Base-by-base conservation (phyloP, 2,329 filamentous ascomycete species). In the Bipolaris zeicola region DNA sequence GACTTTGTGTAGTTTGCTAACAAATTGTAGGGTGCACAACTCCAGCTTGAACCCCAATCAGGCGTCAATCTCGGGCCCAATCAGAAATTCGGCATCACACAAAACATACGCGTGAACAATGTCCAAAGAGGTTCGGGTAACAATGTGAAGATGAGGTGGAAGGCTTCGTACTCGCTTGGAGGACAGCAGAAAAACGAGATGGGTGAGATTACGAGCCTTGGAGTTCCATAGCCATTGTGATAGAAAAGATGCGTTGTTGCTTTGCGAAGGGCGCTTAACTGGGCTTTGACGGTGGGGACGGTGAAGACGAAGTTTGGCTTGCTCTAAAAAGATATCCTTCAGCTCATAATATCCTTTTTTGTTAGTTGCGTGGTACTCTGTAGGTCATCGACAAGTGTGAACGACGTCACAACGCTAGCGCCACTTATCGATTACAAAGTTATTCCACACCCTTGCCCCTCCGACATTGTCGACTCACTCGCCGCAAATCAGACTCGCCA, bases 71-170 rank as follows among this genome's bases (percentile, higher is more conserved):
- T 99, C 46, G 80, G 84, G 16, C 89, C 94, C 0, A 77, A 81
- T 11, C 89, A 91, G 70, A 86, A 88, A 73, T 85, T 85, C 67
- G 93, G 92, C 26, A 88, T 99, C 50, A 90, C 87, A 34, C 95
- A 98, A 77, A 84, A 87, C 16, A 92, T 97, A 61, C 81, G 88
- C 44, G 81, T 98, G 24, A 87, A 91, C 65, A 88, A 92, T 1
- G 88, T 92, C 1, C 87, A 92, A 66, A 79, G 79, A 60, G 82
- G 86, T 41, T 90, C 89, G 70, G 95, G 95, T 1, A 87, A 86
- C 54, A 84, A 82, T n/a, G 88, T 96, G 58, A 96, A 96, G 79
- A 85, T 99, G 78, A 83, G 95, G 61, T 99, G 93, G 91, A 91
- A 91, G 67, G 87, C 91, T 24, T 86, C 89, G 5, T 98, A 97